Base-by-base conservation (phyloP, 768 basidiomycete genomes). In the Exidia glandulosa region DNA sequence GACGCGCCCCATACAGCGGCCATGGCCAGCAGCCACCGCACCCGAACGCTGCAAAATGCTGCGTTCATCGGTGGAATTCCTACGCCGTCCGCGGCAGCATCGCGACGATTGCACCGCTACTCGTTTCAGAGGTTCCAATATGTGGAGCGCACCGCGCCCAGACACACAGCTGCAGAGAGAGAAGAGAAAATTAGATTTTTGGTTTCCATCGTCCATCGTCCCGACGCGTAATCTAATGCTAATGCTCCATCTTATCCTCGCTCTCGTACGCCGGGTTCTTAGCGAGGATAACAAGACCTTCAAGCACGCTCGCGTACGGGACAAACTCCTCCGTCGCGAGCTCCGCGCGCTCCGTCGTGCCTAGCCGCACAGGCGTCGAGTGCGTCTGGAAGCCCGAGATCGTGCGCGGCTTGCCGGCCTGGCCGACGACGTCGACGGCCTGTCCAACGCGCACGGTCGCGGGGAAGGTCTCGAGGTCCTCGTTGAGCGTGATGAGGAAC, bases 321-420 rank as follows among this genome's bases (percentile, higher is more conserved):
- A 97, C 90, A 72, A 77, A 97, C 74, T 99, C 95, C 72, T 98
- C 95, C 52, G 96, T 98, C 14, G 93, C 96, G 62, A 98, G 75
- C 76, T 98, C 96, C 5, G 90, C 93, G 48, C 96, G 80, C 70
- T 98, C 96, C 2, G 87, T 93, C 61, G 93, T 94, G 4, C 90
- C 95, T 63, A 99, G 74, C 56, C 96, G 87, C 57, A 99, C 96
- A 1, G 95, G 96, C 50, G 96, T 93, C 68, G 90, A 85, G 74
- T 98, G 94, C 16, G 96, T 99, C 74, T 97, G 95, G 90, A 99
- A 98, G 37, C 93, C 93, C 29, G 91, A 93, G 64, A 96, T 96
- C 56, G 93, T 94, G 62, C 92, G 81, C 62, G 96, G 91, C 72
- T 97, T 98, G 45, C 96, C 96, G 0, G 96, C 96, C 74, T 97